Base-by-base conservation (phyloP, 78 protist genomes). In the Tieghemostelium lacteum region DNA sequence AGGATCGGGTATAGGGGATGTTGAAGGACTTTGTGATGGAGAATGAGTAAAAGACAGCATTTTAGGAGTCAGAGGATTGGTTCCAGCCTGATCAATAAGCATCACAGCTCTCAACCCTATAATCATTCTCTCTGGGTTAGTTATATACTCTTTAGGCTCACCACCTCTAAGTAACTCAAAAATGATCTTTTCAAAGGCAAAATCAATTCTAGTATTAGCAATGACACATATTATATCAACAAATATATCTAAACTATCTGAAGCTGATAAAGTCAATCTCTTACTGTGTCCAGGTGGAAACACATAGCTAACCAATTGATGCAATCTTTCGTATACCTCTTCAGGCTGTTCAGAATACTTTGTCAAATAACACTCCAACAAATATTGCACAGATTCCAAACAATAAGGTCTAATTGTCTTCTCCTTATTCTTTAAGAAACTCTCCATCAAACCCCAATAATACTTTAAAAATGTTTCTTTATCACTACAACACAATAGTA, bases 171-270 rank as follows among this genome's bases (percentile, higher is more conserved):
- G n/a, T 2, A 83, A 6, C 31, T 83, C 91, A 31, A 83, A 83
- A n/a, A 83, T 83, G 22, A 83, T 83, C 78, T 83, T 83, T 58
- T 83, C 91, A 69, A 83, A 83, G 12, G 91, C 58, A 58, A 83
- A 83, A 73, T 83, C 91, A 4, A 83, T 36, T 31, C 91, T 34
- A 12, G 31, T 28, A 33, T 55, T 69, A 22, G 80, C 91, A 60
- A 83, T 83, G 28, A 83, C 91, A 60, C 91, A 83, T 10, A 83
- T 62, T 29, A 83, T 83, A 69, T 83, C 91, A 0, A 69, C 75
- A 60, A 83, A 83, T 24, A 66, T 55, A 45, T 83, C 73, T 29
- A 83, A 31, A 33, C 78, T 63, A 31, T 83, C 91, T 5, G 64
- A 45, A 22, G 76, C 71, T 4, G 77, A 57, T 52, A 69, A 19